These are phyloP conservation scores for Colletotrichum orchidophilum DNA, from an alignment of 2,329 filamentous ascomycete genomes.

Conservation along the genomic window DNA sequence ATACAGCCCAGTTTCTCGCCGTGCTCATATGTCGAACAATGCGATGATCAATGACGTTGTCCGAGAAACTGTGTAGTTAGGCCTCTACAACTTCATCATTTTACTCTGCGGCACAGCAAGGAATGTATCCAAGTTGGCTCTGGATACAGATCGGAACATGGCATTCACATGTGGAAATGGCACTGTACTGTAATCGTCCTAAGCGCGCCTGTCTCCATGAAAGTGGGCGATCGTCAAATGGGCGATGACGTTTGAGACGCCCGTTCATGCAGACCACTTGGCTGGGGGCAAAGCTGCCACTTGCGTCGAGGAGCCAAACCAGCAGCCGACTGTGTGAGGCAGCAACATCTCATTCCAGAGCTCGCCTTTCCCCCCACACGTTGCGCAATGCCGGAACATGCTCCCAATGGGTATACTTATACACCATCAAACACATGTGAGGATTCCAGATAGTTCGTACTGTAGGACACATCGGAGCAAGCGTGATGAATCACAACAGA, in stretches of 20 bases:
- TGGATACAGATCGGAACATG: too few species aligned
- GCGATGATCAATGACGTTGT: too few species aligned
- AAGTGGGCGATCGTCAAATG: not conserved
- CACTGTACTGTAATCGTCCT: too few species aligned
- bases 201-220: too few species aligned
- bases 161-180: too few species aligned
- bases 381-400: not conserved
- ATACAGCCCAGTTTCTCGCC: too few species aligned
- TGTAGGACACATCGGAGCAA: not conserved
- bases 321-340: not conserved
- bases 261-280: not conserved
- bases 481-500: not conserved
- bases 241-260: not conserved
- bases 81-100: too few species aligned
- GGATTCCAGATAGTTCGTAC: not conserved
- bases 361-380: not conserved
- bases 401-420: constrained; percentile 1
- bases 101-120: too few species aligned
- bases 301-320: not conserved
- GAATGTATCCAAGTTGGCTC: too few species aligned
- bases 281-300: not conserved
- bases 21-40: too few species aligned
- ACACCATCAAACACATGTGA: not conserved
- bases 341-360: not conserved
- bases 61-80: too few species aligned